These are phyloP conservation scores for Wilhelminamyces savonicus DNA, from an alignment of 805 yeast genomes.

Conservation along the genomic window DNA sequence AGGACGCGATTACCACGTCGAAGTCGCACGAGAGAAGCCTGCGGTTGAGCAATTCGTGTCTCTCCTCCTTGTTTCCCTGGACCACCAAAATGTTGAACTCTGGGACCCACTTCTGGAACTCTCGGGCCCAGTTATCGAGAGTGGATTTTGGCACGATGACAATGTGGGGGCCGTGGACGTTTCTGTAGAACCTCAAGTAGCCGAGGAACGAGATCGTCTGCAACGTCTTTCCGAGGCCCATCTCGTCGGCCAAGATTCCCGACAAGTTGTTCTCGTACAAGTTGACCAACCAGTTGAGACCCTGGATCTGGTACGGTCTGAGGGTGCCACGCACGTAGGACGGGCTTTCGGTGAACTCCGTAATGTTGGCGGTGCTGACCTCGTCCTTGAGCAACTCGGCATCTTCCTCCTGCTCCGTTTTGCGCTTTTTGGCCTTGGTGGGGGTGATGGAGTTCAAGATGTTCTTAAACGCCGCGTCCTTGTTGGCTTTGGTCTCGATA, in stretches of 20 bases:
- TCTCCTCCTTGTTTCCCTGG: slow-evolving; percentile 69
- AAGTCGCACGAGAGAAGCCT: slow-evolving; percentile 54
- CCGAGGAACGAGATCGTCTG: slow-evolving; percentile 77
- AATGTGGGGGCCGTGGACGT: slow-evolving; percentile 64
- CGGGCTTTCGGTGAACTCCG: slow-evolving; percentile 49
- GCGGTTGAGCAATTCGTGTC: slow-evolving; percentile 47
- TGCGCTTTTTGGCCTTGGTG: slow-evolving; percentile 38
- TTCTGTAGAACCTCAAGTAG: slow-evolving; percentile 55
- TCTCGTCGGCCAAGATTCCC: slow-evolving; percentile 79
- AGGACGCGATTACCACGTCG: slow-evolving; percentile 67
- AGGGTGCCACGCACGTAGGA: slow-evolving; percentile 51
- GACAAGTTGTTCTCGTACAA: slow-evolving; percentile 62
- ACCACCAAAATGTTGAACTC: slow-evolving; percentile 64
- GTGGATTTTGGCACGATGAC: slow-evolving; percentile 79
- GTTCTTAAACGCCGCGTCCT: slow-evolving; percentile 49
- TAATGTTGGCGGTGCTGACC: slow-evolving; percentile 23
- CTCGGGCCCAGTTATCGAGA: slow-evolving; percentile 75
- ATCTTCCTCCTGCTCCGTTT: slow-evolving; percentile 75
- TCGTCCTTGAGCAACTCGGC: slow-evolving; percentile 65
- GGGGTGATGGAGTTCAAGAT: slow-evolving; percentile 28
- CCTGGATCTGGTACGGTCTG: slow-evolving; percentile 75
- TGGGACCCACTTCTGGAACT: slow-evolving; percentile 74
- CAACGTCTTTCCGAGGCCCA: slow-evolving; percentile 80
- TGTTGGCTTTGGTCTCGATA: slow-evolving; percentile 56
- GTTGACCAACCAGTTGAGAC: slow-evolving; percentile 72